Percentiles rank a stretch among this genome's conserved stretches.
phyloP scores from a whole-genome alignment of 2,329 filamentous ascomycete species.

The Colletotrichum lini region DNA sequence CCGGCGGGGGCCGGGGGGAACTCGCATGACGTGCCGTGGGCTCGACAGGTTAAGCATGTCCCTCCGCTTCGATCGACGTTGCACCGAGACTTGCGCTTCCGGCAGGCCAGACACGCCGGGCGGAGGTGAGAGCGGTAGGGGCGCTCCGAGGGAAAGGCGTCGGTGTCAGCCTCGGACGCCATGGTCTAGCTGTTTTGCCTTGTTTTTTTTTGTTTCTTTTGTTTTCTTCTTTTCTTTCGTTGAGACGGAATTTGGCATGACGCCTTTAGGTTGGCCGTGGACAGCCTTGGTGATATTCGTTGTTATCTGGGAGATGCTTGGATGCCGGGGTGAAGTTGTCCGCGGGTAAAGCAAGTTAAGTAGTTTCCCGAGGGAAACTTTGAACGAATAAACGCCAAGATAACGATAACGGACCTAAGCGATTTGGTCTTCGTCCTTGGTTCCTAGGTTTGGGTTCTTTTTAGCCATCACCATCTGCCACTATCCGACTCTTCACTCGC shows the following conservation, averaged over 20 bases:
- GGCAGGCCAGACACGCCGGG: slow-evolving; percentile 72
- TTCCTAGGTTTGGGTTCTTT: too few species aligned
- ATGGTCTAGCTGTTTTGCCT: neutral
- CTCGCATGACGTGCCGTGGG: slow-evolving; percentile 70
- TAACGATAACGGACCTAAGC: neutral
- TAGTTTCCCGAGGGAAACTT: slow-evolving; percentile 12
- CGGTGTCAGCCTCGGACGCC: slow-evolving; percentile 18
- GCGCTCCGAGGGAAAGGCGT: slow-evolving; percentile 49
- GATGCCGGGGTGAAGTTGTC: neutral
- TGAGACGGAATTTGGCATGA: neutral
- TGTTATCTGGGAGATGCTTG: neutral
- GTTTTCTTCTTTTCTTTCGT: too few species aligned
- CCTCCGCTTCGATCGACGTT: slow-evolving; percentile 68
- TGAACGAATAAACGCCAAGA: neutral
- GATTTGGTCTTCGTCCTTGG: neutral
- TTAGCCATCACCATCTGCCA: too few species aligned
- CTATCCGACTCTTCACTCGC: neutral
- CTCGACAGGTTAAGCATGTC: slow-evolving; percentile 70
- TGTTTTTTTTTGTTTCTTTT: too few species aligned
- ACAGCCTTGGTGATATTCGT: neutral
- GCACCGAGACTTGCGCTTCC: slow-evolving; percentile 73
- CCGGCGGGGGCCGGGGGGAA: slow-evolving; percentile 55
- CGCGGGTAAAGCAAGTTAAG: neutral
- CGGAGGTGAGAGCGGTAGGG: slow-evolving; percentile 75
- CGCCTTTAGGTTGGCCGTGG: slow-evolving; percentile 8